Percentiles rank a stretch among this genome's conserved stretches.
Evolutionary conservation across 176 grass and related monocot species (phyloP).

Genomic region (barley (Hordeum vulgare)): MorexV3_pseudomolecules_assembly NC_058520.1:618094350-618094849

Average conservation of each 20-base stretch:
- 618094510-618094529: conserved; percentile 3
- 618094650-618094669: too few relatives aligned
- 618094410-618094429: background rate
- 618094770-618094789: background rate
- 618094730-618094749: background rate
- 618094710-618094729: background rate
- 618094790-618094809: too few relatives aligned
- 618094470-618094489: conserved; percentile 68
- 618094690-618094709: conserved; percentile 2
- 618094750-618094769: background rate
- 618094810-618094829: too few relatives aligned
- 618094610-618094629: background rate
- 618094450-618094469: conserved; percentile 20
- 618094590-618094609: background rate
- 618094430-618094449: background rate
- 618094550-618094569: background rate
- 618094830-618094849: background rate
- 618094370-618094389: conserved; percentile 55
- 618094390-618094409: conserved; percentile 47
- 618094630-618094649: background rate
- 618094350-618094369: conserved; percentile 77
- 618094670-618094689: background rate
- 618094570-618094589: background rate
- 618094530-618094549: background rate
- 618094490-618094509: conserved; percentile 46